Base-by-base conservation (phyloP, 495 filamentous ascomycete genomes). In the Podospora didyma region DNA sequence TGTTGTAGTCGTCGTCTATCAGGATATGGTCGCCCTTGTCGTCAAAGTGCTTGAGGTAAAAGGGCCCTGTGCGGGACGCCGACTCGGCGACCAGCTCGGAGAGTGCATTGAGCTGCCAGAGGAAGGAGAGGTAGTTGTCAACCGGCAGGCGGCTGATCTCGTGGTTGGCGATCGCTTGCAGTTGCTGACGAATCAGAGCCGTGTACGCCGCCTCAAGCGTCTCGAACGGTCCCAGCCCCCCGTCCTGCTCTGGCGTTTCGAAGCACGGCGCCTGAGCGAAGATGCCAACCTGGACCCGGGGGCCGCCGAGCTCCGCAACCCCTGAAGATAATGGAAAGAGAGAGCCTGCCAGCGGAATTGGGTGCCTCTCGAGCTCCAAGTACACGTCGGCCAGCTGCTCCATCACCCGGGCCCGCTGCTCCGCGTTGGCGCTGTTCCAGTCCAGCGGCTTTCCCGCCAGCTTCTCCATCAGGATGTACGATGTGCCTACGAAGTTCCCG, bases 11-110 rank as follows among this genome's bases (percentile, higher is more conserved):
- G 16, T 72, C 62, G 51, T 80, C 71, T 22, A 79, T 63, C 2
- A 82, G 63, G 34, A 79, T 66, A 46, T 76, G 75, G 49, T 76
- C 73, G 1, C 74, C 75, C 55, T 76, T 77, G 49, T 79, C 70
- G 61, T 77, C 75, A 24, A 61, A 58, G 57, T 79, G 70, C 49
- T 69, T 71, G 7, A 80, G 62, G 51, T 72, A 80, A 58, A 74
- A 79, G 7, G 39, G 39, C 39, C n/a, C 19, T 16, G 24, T 26
- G 42, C 19, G 45, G 7, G 45, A 26, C 7, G 7, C 3, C 45
- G 39, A 42, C 9, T 42, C 39, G 39, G 39, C 39, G 39, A 47
- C 20, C 19, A 47, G 45, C 17, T 26, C 17, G 17, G 45, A 19
- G 12, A 22, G 22, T 1, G 45, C 20, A 9, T 19, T 22, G 7